Evolutionary conservation across 1,139 yeast species (phyloP).

Genomic region (Magnusiomyces sp.): DNA sequence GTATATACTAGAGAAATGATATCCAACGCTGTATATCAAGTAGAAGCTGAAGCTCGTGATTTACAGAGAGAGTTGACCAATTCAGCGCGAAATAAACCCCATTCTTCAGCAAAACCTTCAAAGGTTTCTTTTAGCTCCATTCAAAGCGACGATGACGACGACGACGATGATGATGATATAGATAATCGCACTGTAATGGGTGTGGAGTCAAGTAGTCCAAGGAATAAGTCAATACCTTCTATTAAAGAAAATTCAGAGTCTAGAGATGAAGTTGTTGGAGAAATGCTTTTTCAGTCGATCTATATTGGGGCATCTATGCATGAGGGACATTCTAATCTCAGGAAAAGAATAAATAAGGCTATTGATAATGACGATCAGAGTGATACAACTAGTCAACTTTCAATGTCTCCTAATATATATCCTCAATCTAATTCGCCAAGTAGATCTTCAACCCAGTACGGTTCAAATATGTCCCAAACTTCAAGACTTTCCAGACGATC

Average conservation of each 20-base stretch:
- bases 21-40: constrained; percentile 50
- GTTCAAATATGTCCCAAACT: constrained; percentile 10
- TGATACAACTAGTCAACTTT: constrained; percentile 22
- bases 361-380: constrained; percentile 29
- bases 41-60: constrained; percentile 44
- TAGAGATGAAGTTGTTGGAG: constrained; percentile 43
- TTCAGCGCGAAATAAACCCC: not conserved
- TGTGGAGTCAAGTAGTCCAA: constrained; percentile 3
- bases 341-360: constrained; percentile 46
- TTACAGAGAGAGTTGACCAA: not conserved
- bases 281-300: constrained; percentile 64
- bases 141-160: not conserved
- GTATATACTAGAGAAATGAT: constrained; percentile 63
- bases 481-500: constrained; percentile 8
- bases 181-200: too few relatives aligned
- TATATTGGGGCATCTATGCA: constrained; percentile 55
- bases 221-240: constrained; percentile 5
- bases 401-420: constrained; percentile 4
- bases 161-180: constrained; percentile 5
- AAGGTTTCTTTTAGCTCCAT: too few relatives aligned
- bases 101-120: too few relatives aligned
- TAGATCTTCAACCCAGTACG: constrained; percentile 1
- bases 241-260: constrained; percentile 22
- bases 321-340: constrained; percentile 40
- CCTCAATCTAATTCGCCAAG: not conserved